Evolutionary conservation across 352 stramenopile genomes (phyloP).

Genomic region (Synura sp.): DNA sequence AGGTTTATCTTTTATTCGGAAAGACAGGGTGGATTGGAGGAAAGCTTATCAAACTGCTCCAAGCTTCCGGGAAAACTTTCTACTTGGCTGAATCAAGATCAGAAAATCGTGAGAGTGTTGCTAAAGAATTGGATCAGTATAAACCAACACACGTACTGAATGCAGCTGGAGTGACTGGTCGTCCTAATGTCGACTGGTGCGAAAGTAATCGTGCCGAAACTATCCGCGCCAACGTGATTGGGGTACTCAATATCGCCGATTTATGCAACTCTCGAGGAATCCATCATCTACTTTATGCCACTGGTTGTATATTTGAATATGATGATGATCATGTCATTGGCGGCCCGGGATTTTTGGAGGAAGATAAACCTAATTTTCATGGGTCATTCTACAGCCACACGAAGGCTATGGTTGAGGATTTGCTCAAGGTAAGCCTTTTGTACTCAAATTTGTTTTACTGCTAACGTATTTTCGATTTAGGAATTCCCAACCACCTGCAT

Average conservation of each 20-base stretch:
- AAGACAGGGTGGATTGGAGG: conserved; percentile 80
- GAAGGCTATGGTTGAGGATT: conserved; percentile 77
- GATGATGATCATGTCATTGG: conserved; percentile 68
- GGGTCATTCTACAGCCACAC: conserved; percentile 83
- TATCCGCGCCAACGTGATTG: conserved; percentile 78
- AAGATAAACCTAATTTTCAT: conserved; percentile 76
- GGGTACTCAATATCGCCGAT: conserved; percentile 73
- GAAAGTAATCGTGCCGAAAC: conserved; percentile 74
- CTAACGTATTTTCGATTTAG: too few relatives aligned
- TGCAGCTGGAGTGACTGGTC: conserved; percentile 69
- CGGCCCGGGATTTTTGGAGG: conserved; percentile 76
- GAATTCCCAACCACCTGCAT: conserved; percentile 43
- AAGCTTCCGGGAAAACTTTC: conserved; percentile 54
- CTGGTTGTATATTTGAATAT: conserved; percentile 86
- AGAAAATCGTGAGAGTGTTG: conserved; percentile 66
- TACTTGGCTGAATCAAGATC: conserved; percentile 61
- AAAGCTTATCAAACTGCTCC: conserved; percentile 62
- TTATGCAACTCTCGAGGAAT: conserved; percentile 63
- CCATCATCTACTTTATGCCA: conserved; percentile 79
- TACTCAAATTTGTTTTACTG: background rate
- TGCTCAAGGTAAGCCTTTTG: conserved; percentile 51
- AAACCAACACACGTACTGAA: conserved; percentile 79
- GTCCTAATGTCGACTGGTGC: conserved; percentile 87
- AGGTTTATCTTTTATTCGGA: too few relatives aligned
- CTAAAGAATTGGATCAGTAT: conserved; percentile 64